These are phyloP conservation scores for Exophiala calicioides DNA, from an alignment of 2,329 filamentous ascomycete genomes.

Conservation along the genomic window DNA sequence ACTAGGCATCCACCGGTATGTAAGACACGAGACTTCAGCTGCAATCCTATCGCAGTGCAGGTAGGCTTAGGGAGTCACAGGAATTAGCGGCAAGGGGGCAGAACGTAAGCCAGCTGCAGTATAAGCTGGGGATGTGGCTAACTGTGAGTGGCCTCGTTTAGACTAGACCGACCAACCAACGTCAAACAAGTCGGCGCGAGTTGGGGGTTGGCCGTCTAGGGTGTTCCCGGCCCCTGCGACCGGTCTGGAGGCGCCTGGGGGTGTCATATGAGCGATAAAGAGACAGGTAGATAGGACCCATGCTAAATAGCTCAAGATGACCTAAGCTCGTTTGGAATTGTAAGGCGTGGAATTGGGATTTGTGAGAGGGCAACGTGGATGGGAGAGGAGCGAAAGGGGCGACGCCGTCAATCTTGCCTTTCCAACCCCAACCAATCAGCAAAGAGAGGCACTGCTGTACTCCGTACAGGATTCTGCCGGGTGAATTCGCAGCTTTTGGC, in stretches of 20 bases:
- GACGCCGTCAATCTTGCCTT: too few species aligned
- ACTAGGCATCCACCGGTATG: conserved; percentile 16
- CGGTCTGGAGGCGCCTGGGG: neutral
- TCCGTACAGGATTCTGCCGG: too few species aligned
- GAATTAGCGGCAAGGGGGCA: conserved; percentile 22
- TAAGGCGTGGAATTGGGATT: too few species aligned
- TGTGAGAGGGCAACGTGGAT: too few species aligned
- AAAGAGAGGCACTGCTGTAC: too few species aligned
- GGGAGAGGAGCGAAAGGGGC: too few species aligned
- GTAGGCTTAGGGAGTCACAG: conserved; percentile 21
- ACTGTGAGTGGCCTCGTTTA: neutral
- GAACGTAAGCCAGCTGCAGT: conserved; percentile 9
- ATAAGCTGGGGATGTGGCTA: conserved; percentile 7
- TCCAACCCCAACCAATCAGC: too few species aligned
- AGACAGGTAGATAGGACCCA: too few species aligned
- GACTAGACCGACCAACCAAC: neutral
- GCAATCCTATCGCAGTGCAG: conserved; percentile 18
- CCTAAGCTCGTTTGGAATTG: too few species aligned
- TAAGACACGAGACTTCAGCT: conserved; percentile 14
- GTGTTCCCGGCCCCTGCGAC: neutral
- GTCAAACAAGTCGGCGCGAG: conserved; percentile 1
- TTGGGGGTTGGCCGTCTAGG: conserved; percentile 2
- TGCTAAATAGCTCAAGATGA: too few species aligned
- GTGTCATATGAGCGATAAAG: too few species aligned
- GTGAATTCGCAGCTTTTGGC: too few species aligned